A percentile compares a stretch with the other conserved stretches of the same genome.
Evolutionary conservation across 371 early-diverging fungal genomes (phyloP).

Genomic region (Batkoa obscura): DNA sequence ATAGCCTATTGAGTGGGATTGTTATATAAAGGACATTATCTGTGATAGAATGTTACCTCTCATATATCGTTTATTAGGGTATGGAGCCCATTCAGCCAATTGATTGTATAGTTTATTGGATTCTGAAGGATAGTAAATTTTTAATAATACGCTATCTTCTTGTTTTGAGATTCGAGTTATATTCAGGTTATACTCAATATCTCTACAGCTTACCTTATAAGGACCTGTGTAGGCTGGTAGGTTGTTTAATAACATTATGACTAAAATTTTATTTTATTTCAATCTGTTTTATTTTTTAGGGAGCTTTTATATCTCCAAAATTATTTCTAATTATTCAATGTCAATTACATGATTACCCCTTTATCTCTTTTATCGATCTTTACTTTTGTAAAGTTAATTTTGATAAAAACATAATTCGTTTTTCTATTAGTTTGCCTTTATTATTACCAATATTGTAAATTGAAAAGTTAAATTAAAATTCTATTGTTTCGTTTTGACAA

Average conservation of each 20-base stretch:
- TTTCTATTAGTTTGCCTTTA: slow-evolving; percentile 8
- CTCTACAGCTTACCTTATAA: slow-evolving; percentile 13
- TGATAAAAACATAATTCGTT: background rate
- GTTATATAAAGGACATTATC: background rate
- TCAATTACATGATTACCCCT: too few species aligned
- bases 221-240: slow-evolving; percentile 14
- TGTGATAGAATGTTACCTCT: background rate
- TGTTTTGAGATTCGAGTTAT: background rate
- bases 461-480: too few species aligned
- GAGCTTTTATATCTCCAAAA: too few species aligned
- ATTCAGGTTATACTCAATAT: slow-evolving; percentile 11
- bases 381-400: slow-evolving; percentile 2
- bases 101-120: background rate
- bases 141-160: background rate
- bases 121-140: too few species aligned
- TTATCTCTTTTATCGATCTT: slow-evolving; percentile 3
- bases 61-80: background rate
- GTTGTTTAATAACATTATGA: slow-evolving; percentile 14
- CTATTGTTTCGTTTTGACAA: too few species aligned
- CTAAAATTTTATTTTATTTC: too few species aligned
- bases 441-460: too few species aligned
- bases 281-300: too few species aligned
- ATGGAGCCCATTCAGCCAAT: slow-evolving; percentile 9
- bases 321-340: too few species aligned
- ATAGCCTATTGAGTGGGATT: background rate